A percentile compares a stretch with the other conserved stretches of the same genome.
Evolutionary conservation across 805 yeast species (phyloP).

Genomic region (Myxozyma neotropica): DNA sequence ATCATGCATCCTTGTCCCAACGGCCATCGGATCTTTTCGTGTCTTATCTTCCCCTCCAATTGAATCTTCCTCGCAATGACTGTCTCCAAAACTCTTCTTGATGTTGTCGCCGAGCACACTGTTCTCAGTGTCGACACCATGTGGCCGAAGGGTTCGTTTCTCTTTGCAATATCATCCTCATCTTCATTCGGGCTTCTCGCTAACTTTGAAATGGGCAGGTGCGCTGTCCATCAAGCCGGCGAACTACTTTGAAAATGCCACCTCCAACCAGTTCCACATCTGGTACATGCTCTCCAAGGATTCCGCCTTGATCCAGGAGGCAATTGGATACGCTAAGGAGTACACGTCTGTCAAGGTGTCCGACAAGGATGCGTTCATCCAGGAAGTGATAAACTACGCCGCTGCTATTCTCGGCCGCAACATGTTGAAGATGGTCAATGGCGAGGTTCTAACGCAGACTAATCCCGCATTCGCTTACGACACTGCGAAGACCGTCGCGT

Average conservation of each 20-base stretch:
- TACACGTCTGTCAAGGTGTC: constrained; percentile 46
- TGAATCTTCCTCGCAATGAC: constrained; percentile 76
- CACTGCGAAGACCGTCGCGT: constrained; percentile 37
- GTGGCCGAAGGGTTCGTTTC: constrained; percentile 31
- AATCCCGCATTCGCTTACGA: constrained; percentile 40
- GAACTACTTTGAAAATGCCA: constrained; percentile 27
- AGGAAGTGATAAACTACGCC: constrained; percentile 51
- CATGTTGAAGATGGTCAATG: constrained; percentile 45
- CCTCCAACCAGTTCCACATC: constrained; percentile 33
- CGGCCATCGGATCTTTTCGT: too few relatives aligned
- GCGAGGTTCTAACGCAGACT: constrained; percentile 50
- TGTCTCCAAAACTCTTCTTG: constrained; percentile 77
- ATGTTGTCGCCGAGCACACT: constrained; percentile 91
- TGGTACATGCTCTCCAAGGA: constrained; percentile 31
- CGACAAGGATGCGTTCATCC: constrained; percentile 50
- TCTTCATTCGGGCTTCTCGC: too few relatives aligned
- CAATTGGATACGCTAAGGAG: constrained; percentile 24
- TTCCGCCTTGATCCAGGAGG: constrained; percentile 20
- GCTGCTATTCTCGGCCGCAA: constrained; percentile 49
- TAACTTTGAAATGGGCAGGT: too few relatives aligned
- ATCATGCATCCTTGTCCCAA: too few relatives aligned
- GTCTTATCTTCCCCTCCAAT: too few relatives aligned
- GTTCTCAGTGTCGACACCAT: constrained; percentile 48
- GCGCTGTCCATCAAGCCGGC: constrained; percentile 29
- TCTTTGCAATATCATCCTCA: not conserved